Conservation (phyloP, 192 early-diverging fungal species). For the Geranomyces variabilis region DNA sequence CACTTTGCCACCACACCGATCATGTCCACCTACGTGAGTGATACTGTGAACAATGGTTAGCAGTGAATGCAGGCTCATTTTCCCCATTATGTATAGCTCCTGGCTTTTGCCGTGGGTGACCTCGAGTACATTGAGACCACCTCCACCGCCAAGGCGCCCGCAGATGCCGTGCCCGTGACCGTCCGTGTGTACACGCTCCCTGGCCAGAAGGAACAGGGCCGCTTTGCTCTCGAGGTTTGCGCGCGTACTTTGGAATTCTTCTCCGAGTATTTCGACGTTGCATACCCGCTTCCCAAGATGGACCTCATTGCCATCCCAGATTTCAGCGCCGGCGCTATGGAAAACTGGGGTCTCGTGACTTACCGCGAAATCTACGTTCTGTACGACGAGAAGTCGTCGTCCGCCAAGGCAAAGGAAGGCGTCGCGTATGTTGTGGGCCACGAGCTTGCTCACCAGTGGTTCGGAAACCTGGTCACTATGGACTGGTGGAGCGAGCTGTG, state of each 20-base stretch:
- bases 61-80: conserved; percentile 6
- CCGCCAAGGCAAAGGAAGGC: conserved; percentile 74
- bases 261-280: conserved; percentile 81
- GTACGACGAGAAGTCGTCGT: conserved; percentile 79
- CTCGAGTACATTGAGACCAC: conserved; percentile 87
- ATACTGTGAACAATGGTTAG: too few relatives aligned
- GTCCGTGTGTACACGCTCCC: conserved; percentile 85
- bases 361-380: conserved; percentile 83
- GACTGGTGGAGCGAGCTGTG: conserved; percentile 95
- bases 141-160: conserved; percentile 63
- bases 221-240: conserved; percentile 81
- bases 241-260: conserved; percentile 80
- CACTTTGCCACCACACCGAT: conserved; percentile 87
- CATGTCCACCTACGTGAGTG: conserved; percentile 90
- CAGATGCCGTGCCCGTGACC: conserved; percentile 69
- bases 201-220: conserved; percentile 78
- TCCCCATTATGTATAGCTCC: conserved; percentile 57
- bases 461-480: conserved; percentile 91
- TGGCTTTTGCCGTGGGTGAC: conserved; percentile 92
- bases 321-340: conserved; percentile 89
- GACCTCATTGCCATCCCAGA: conserved; percentile 90
- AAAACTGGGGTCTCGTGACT: conserved; percentile 97
- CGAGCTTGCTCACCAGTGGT: conserved; percentile 88
- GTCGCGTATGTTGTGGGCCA: conserved; percentile 92
- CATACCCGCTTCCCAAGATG: conserved; percentile 92